A percentile compares a stretch with the other conserved stretches of the same genome.
phyloP scores from a whole-genome alignment of 352 stramenopile genomes.

The Vaucheria bursata region DNA sequence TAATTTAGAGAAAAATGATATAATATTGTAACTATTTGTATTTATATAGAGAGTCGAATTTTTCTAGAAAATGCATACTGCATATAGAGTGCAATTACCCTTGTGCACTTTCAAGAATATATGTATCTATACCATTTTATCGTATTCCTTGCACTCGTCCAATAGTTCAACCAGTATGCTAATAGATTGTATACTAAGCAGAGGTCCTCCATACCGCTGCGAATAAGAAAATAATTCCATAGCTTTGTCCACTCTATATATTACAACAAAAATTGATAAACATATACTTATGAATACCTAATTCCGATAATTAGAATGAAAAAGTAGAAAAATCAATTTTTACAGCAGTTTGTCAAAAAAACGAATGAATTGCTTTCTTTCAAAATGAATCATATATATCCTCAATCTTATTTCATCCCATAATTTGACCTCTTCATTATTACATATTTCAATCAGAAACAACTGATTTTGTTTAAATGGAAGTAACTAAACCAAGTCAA shows the following conservation, averaged over 20 bases:
- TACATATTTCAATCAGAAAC: neutral
- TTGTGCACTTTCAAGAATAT: too few species aligned
- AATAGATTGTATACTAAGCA: constrained; percentile 21
- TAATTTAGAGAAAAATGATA: too few species aligned
- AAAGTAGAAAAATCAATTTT: neutral
- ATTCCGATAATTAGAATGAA: neutral
- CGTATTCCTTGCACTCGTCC: constrained; percentile 9
- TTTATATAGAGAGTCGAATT: neutral
- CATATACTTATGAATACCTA: too few species aligned
- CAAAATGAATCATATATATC: too few species aligned
- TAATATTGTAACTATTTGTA: neutral
- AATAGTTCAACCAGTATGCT: constrained; percentile 38
- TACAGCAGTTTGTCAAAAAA: too few species aligned
- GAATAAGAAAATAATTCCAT: constrained; percentile 36
- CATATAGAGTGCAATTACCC: too few species aligned
- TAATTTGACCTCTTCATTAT: constrained; percentile 2
- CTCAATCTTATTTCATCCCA: neutral
- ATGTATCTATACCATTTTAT: constrained; percentile 24
- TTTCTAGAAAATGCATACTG: neutral
- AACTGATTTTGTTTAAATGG: neutral
- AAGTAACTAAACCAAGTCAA: neutral
- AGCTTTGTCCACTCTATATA: too few species aligned
- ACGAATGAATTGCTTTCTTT: too few species aligned
- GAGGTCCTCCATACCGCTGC: constrained; percentile 14
- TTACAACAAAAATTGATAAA: too few species aligned